phyloP scores from a whole-genome alignment of 2,329 filamentous ascomycete genomes.

The Coniochaeta ligniaria region DNA sequence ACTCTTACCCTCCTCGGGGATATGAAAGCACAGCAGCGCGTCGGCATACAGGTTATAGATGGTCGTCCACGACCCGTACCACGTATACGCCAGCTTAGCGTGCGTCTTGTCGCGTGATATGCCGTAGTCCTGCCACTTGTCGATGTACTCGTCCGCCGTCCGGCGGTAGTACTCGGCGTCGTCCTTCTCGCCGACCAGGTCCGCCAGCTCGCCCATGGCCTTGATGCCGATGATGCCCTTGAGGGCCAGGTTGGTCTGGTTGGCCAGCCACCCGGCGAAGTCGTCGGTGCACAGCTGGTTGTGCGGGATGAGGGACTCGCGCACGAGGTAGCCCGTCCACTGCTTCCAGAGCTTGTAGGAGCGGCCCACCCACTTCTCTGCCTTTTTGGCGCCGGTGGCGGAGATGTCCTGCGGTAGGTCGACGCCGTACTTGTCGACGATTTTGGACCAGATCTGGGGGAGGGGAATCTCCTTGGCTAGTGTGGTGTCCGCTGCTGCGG shows the following conservation, averaged over 20 bases:
- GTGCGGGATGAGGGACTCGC: slow-evolving; percentile 58
- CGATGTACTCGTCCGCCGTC: slow-evolving; percentile 58
- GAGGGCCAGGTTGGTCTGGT: slow-evolving; percentile 68
- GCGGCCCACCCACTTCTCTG: slow-evolving; percentile 25
- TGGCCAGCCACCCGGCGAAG: slow-evolving; percentile 63
- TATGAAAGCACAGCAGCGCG: slow-evolving; percentile 71
- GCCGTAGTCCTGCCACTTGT: slow-evolving; percentile 64
- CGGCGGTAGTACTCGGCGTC: slow-evolving; percentile 37
- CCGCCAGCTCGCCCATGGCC: slow-evolving; percentile 65
- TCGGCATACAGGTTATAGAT: slow-evolving; percentile 75
- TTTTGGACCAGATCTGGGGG: slow-evolving; percentile 6
- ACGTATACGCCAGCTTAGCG: slow-evolving; percentile 72
- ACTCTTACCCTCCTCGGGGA: slow-evolving; percentile 16
- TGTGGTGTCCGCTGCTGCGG: slow-evolving; percentile 13
- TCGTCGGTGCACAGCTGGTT: slow-evolving; percentile 70
- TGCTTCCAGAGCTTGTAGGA: slow-evolving; percentile 61
- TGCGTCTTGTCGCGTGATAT: slow-evolving; percentile 65
- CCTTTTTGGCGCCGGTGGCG: slow-evolving; percentile 11
- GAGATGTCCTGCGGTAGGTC: slow-evolving; percentile 7
- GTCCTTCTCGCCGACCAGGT: slow-evolving; percentile 44
- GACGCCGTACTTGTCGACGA: slow-evolving; percentile 16
- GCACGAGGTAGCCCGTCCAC: slow-evolving; percentile 64
- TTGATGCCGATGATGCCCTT: slow-evolving; percentile 75
- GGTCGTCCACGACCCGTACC: slow-evolving; percentile 77
- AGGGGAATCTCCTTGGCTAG: slow-evolving; percentile 4